Evolutionary conservation across 2,329 filamentous ascomycete species (phyloP), one percentile per base, ranked within the genome.

Genomic region (Colletotrichum higginsianum): DNA sequence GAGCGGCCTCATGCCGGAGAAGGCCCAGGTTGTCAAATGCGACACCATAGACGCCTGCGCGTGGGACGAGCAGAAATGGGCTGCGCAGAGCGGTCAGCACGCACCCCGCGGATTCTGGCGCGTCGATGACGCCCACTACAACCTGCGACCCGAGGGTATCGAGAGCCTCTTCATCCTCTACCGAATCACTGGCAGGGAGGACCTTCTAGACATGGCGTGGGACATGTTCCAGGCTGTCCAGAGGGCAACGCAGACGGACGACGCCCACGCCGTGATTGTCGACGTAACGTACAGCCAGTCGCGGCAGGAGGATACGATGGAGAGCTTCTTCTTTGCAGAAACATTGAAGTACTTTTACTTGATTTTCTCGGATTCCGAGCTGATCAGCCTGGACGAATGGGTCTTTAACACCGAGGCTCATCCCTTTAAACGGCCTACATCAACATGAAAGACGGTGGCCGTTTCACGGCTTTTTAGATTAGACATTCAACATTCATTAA

Each of bases 341-440:
- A 94, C 92, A 18, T 80, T 94, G 72, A 94, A 94, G 80, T 94
- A 94, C 74, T 93, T 94, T 71, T 94, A 92, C 75, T 79, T 94
- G 64, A 87, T 94, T 47, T 94, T 94, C 75, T 89, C 88, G 42
- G 87, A 91, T 21, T 88, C 90, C 0, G 85, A 88, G 23, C 76
- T 90, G 42, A 83, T 93, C 56, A 92, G 86, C 76, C 79, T 94
- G 77, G 92, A 94, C 79, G 87, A 93, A 15, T 94, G 86, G 80
- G 90, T 94, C 53, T 79, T 91, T 44, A 88, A 87, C 67, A 88
- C 87, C 0, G 86, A 88, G 76, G 86, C 85, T 3, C 86, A 88
- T 75, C 86, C 86, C 1, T 77, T 84, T 55, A 78, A 69, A 56
- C 74, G 70, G 26, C 66, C 70, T 6, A 53, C 46, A 12, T 35